These are phyloP conservation scores for Auriscalpium microsporum DNA, from an alignment of 768 basidiomycete genomes.

Conservation along the genomic window DNA sequence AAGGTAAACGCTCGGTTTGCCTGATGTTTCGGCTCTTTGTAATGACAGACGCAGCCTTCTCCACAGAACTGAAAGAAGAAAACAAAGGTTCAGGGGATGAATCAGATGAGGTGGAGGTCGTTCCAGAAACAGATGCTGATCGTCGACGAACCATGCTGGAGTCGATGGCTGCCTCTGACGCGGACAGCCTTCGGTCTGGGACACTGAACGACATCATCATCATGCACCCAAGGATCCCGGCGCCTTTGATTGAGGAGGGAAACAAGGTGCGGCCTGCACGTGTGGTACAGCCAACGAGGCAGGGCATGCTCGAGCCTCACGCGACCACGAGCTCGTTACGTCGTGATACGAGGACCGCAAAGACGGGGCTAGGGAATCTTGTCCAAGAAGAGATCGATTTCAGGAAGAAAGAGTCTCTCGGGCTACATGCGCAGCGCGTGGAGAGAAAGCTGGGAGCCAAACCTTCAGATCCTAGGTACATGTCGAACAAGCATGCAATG, in stretches of 20 bases:
- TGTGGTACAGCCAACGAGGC: background rate
- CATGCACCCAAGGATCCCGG: conserved; percentile 24
- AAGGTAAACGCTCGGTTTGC: conserved; percentile 17
- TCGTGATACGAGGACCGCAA: background rate
- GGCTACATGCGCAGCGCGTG: background rate
- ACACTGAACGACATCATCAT: conserved; percentile 37
- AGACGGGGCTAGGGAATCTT: conserved; percentile 26
- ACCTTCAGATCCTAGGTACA: background rate
- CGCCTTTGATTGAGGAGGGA: background rate
- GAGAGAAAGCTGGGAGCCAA: conserved; percentile 1
- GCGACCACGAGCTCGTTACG: background rate
- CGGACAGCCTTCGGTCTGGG: conserved; percentile 32
- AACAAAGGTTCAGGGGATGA: conserved; percentile 3
- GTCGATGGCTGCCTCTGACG: conserved; percentile 35
- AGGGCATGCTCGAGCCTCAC: background rate
- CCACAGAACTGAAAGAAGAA: background rate
- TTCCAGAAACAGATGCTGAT: conserved; percentile 33
- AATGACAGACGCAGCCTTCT: background rate
- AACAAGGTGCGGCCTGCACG: background rate
- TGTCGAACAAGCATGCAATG: background rate
- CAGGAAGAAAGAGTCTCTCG: background rate
- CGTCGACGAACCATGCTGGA: conserved; percentile 46
- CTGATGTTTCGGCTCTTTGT: background rate
- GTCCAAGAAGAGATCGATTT: conserved; percentile 20
- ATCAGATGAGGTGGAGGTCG: conserved; percentile 10